phyloP scores from a whole-genome alignment of 805 yeast genomes.

The Yarrowia yakushimensis region DNA sequence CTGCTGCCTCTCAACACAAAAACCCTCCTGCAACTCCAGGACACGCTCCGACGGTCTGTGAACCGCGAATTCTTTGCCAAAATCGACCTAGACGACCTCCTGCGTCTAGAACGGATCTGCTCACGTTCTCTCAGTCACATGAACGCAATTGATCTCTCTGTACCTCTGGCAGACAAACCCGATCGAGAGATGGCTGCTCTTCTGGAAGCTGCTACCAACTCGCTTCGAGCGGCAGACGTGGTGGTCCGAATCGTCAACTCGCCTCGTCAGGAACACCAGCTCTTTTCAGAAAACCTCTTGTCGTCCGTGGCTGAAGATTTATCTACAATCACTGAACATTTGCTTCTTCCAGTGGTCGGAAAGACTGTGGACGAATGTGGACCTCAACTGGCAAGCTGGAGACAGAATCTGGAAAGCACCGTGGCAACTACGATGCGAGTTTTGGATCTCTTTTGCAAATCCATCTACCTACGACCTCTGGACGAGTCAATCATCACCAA shows the following conservation, averaged over 20 bases:
- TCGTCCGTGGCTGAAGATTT: background rate
- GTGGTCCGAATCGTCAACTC: background rate
- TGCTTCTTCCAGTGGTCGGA: background rate
- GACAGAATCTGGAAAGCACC: background rate
- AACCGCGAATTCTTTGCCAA: background rate
- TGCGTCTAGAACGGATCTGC: background rate
- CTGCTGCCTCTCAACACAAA: background rate
- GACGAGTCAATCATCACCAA: constrained; percentile 57
- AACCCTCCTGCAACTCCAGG: background rate
- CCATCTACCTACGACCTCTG: constrained; percentile 10
- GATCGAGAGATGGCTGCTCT: background rate
- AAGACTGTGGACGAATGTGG: background rate
- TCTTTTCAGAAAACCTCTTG: background rate
- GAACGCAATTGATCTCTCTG: background rate
- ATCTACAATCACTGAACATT: background rate
- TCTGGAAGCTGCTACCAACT: constrained; percentile 9
- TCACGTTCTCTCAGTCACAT: background rate
- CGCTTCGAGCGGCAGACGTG: background rate
- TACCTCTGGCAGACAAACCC: background rate
- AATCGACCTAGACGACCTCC: background rate
- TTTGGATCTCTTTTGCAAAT: background rate
- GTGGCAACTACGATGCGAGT: background rate
- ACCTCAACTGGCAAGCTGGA: background rate
- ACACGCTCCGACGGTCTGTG: background rate
- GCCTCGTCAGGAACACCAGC: constrained; percentile 2